phyloP scores from a whole-genome alignment of 2,329 filamentous ascomycete genomes.

The Pseudocercospora vitis region DNA sequence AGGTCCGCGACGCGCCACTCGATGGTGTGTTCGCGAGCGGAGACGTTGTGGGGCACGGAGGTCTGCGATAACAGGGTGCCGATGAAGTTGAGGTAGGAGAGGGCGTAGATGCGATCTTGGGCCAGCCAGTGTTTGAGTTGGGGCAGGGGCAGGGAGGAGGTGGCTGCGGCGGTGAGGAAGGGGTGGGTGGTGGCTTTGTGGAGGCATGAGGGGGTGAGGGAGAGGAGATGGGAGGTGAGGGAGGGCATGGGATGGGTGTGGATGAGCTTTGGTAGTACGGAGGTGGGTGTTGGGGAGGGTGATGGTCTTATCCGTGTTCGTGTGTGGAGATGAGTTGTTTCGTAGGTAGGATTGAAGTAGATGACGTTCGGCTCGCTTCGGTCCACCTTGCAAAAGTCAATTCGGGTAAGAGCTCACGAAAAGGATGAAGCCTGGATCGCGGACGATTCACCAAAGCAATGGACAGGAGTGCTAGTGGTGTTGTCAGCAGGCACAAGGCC shows the following conservation, averaged over 20 bases:
- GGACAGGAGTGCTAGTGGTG: too few relatives aligned
- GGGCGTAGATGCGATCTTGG: conserved; percentile 70
- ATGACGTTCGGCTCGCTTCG: conserved; percentile 11
- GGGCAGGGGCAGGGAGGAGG: conserved; percentile 59
- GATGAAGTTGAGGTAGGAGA: conserved; percentile 67
- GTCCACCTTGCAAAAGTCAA: conserved; percentile 11
- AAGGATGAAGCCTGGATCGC: not conserved
- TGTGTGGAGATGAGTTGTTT: not conserved
- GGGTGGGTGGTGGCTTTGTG: conserved; percentile 62
- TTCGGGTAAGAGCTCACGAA: not conserved
- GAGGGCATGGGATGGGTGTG: conserved; percentile 43
- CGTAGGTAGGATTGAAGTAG: not conserved
- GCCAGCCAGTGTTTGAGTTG: conserved; percentile 66
- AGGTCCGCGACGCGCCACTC: conserved; percentile 61
- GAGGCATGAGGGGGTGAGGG: conserved; percentile 50
- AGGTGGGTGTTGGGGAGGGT: too few relatives aligned
- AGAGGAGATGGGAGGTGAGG: conserved; percentile 59
- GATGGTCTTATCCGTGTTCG: too few relatives aligned
- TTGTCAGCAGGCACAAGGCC: not conserved
- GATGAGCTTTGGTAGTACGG: too few relatives aligned
- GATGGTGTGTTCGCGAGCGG: conserved; percentile 45
- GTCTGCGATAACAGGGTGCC: conserved; percentile 63
- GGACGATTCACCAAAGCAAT: too few relatives aligned
- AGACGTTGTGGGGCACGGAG: conserved; percentile 47
- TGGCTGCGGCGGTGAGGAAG: conserved; percentile 65